These are phyloP conservation scores for Rhodamnia rubescens DNA, from an alignment of 345 rosid species.

Conservation along the genomic window DNA sequence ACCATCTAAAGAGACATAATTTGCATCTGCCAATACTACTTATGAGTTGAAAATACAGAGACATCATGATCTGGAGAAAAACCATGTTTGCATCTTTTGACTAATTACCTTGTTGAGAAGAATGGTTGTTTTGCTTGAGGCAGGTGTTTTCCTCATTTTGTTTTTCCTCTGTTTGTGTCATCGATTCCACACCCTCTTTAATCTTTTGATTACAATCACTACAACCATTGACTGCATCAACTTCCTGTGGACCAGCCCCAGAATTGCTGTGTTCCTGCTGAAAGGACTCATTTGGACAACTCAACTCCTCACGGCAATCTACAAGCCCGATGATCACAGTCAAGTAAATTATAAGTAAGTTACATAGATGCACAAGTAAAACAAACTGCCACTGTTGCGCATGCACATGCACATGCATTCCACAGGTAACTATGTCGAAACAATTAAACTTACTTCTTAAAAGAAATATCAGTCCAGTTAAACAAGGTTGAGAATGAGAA, in stretches of 20 bases:
- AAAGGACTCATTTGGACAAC: background rate
- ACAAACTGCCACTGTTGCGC: background rate
- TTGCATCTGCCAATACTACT: background rate
- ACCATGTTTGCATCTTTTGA: background rate
- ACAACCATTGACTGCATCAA: background rate
- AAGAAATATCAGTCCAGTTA: background rate
- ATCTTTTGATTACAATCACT: background rate
- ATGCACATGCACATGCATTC: background rate
- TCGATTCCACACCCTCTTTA: background rate
- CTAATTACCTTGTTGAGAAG: background rate
- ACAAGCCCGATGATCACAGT: slow-evolving; percentile 1
- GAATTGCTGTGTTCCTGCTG: background rate
- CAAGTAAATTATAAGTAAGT: background rate
- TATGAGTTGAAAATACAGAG: background rate
- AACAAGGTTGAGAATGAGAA: background rate
- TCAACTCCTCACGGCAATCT: slow-evolving; percentile 13
- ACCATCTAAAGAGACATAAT: slow-evolving; percentile 11
- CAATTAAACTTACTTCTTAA: background rate
- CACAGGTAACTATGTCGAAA: background rate
- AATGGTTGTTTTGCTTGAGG: background rate
- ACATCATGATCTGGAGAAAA: background rate
- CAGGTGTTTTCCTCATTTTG: background rate
- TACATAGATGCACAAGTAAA: background rate
- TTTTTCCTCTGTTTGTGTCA: background rate
- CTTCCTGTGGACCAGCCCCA: slow-evolving; percentile 1